Conservation (phyloP, 805 yeast genomes). For the Priceomyces melissophilus region DNA sequence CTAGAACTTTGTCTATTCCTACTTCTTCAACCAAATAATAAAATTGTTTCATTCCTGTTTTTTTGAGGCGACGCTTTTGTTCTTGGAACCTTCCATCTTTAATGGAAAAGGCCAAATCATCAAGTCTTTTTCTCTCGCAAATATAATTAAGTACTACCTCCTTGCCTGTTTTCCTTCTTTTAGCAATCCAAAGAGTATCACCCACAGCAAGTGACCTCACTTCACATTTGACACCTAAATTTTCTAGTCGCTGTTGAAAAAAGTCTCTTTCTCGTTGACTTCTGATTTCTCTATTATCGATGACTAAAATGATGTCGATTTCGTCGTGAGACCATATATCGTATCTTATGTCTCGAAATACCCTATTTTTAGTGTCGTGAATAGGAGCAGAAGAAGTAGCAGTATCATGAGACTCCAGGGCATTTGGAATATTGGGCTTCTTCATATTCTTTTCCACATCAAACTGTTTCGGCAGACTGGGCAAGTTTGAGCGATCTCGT, state of each 20-base stretch:
- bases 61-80: conserved; percentile 73
- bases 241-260: conserved; percentile 53
- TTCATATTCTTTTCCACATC: not conserved
- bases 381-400: not conserved
- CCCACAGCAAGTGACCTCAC: conserved; percentile 70
- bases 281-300: conserved; percentile 83
- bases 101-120: conserved; percentile 79
- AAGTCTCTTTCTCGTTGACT: conserved; percentile 66
- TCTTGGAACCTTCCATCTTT: conserved; percentile 86
- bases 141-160: conserved; percentile 75
- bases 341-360: conserved; percentile 27
- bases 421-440: no score
- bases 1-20: conserved; percentile 32
- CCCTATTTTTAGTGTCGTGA: conserved; percentile 23
- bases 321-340: conserved; percentile 60
- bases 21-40: conserved; percentile 81
- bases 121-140: conserved; percentile 86
- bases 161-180: conserved; percentile 50
- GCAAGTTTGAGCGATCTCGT: not conserved
- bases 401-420: not conserved
- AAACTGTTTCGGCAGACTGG: not conserved
- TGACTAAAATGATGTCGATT: conserved; percentile 56
- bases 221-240: conserved; percentile 48
- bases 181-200: conserved; percentile 88
- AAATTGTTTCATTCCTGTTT: conserved; percentile 63